These are phyloP conservation scores for Kuraishia cidri DNA, from an alignment of 805 yeast species.

Conservation along the genomic window DNA sequence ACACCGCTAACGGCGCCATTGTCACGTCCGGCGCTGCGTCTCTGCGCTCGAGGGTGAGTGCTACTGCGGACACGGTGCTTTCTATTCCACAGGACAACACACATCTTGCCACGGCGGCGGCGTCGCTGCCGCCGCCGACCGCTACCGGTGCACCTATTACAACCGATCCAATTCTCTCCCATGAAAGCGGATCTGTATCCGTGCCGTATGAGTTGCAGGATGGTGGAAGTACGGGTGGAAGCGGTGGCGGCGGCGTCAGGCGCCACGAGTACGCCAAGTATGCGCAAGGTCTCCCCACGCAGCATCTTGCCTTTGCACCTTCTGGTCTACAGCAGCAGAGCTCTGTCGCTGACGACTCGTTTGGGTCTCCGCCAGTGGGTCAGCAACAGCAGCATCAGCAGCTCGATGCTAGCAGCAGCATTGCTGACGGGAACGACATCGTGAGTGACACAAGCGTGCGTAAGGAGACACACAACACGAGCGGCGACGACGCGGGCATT, in stretches of 20 bases:
- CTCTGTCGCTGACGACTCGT: background rate
- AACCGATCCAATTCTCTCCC: too few relatives aligned
- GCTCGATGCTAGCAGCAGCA: background rate
- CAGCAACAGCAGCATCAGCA: too few relatives aligned
- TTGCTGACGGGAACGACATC: background rate
- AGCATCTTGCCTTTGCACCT: background rate
- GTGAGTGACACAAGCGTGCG: background rate
- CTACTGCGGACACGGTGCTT: constrained; percentile 15
- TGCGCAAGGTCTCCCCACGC: background rate
- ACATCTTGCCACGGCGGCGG: constrained; percentile 2
- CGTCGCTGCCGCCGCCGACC: background rate
- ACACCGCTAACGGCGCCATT: constrained; percentile 6
- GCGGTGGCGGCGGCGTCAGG: background rate
- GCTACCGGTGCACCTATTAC: background rate
- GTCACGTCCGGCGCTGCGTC: constrained; percentile 15
- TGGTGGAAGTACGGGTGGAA: background rate
- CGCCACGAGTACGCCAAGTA: constrained; percentile 1
- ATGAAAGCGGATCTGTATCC: too few relatives aligned
- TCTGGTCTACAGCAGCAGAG: background rate
- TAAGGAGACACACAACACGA: constrained; percentile 2
- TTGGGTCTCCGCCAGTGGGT: background rate
- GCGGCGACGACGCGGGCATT: too few relatives aligned
- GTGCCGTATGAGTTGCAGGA: too few relatives aligned
- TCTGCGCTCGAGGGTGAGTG: constrained; percentile 14
- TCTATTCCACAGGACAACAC: constrained; percentile 12